Evolutionary conservation across 805 yeast species (phyloP).

Genomic region (Kuraishia piskuri): DNA sequence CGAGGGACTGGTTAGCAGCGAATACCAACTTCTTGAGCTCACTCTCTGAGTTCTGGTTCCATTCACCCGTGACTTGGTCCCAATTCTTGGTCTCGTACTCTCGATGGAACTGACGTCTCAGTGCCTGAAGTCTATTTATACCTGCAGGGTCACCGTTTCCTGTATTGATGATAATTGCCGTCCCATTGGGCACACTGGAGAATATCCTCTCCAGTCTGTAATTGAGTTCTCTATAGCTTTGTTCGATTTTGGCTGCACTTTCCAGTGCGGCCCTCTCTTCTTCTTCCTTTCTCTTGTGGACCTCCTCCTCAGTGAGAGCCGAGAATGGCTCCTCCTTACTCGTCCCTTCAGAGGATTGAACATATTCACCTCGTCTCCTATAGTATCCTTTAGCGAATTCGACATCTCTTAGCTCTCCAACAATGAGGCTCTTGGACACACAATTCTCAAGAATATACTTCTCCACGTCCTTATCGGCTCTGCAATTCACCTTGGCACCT

Average conservation of each 20-base stretch:
- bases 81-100: conserved; percentile 34
- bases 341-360: background rate
- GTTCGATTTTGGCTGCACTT: background rate
- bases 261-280: background rate
- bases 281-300: background rate
- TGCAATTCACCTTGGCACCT: background rate
- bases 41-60: conserved; percentile 43
- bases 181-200: conserved; percentile 42
- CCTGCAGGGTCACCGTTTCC: conserved; percentile 55
- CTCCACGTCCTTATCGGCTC: background rate
- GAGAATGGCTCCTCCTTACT: background rate
- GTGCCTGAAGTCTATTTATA: conserved; percentile 34
- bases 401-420: background rate
- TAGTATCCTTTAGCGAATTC: background rate
- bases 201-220: conserved; percentile 39
- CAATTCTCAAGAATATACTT: background rate
- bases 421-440: background rate
- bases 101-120: conserved; percentile 33
- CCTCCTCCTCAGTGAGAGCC: background rate
- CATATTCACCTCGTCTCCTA: background rate
- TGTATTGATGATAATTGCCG: conserved; percentile 52
- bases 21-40: conserved; percentile 37
- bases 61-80: conserved; percentile 33
- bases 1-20: conserved; percentile 52
- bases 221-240: conserved; percentile 22